A percentile compares a stretch with the other conserved stretches of the same genome.
phyloP scores from a whole-genome alignment of 768 basidiomycete genomes.

The Solioccasus polychromus region DNA sequence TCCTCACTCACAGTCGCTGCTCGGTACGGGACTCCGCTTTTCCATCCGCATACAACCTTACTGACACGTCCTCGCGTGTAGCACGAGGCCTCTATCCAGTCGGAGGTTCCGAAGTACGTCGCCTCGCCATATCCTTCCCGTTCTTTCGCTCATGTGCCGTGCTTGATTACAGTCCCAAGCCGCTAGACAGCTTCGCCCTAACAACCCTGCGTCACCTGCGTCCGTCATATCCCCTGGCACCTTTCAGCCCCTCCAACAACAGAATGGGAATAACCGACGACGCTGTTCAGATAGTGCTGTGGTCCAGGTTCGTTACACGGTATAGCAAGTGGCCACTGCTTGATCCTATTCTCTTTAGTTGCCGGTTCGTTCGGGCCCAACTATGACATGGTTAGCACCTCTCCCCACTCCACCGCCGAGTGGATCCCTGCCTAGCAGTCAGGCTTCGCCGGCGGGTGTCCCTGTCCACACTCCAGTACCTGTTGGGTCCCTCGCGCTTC shows the following conservation, averaged over 20 bases:
- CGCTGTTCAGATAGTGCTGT: slow-evolving; percentile 15
- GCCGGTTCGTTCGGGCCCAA: slow-evolving; percentile 8
- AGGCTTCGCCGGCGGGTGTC: slow-evolving; percentile 8
- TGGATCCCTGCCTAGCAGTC: slow-evolving; percentile 5
- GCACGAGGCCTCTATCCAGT: slow-evolving; percentile 2
- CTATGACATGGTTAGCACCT: slow-evolving; percentile 15
- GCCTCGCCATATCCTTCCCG: neutral
- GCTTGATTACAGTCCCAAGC: neutral
- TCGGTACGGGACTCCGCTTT: too few relatives aligned
- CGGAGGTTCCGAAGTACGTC: slow-evolving; percentile 12
- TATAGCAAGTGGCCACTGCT: neutral
- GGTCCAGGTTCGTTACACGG: slow-evolving; percentile 19
- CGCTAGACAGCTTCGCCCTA: neutral
- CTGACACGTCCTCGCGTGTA: too few relatives aligned
- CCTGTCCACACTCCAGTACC: slow-evolving; percentile 9
- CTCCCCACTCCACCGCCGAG: slow-evolving; percentile 23
- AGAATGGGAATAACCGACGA: slow-evolving; percentile 2
- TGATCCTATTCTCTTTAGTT: slow-evolving; percentile 9
- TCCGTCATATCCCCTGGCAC: slow-evolving; percentile 2
- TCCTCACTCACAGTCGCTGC: slow-evolving; percentile 10
- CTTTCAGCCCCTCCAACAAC: slow-evolving; percentile 5
- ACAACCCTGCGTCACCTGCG: slow-evolving; percentile 4
- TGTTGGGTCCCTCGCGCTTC: slow-evolving; percentile 7
- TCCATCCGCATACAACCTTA: too few relatives aligned
- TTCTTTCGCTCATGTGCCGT: neutral